Percentiles rank a stretch among this genome's conserved stretches.
Evolutionary conservation across 2,329 filamentous ascomycete species (phyloP).

Genomic region (Leptographium wingfieldii): DNA sequence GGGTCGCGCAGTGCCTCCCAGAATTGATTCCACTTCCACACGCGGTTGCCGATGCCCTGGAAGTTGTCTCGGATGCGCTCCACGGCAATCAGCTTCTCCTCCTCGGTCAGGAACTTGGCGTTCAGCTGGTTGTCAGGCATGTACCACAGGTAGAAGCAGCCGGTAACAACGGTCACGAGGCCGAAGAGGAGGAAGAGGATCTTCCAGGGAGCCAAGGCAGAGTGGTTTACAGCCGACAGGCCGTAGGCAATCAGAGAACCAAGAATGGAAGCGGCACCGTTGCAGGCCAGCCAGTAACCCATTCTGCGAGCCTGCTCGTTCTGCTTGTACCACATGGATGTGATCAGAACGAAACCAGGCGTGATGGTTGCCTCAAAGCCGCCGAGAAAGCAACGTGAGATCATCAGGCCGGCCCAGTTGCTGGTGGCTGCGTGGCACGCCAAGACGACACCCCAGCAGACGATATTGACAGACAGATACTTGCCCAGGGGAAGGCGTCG

Average conservation of each 20-base stretch:
- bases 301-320: conserved; percentile 32
- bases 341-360: conserved; percentile 46
- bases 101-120: conserved; percentile 34
- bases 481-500: conserved; percentile 1
- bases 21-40: conserved; percentile 32
- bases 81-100: conserved; percentile 40
- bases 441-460: conserved; percentile 8
- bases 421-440: conserved; percentile 36
- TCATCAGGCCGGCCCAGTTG: conserved; percentile 34
- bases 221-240: conserved; percentile 39
- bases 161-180: conserved; percentile 45
- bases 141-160: conserved; percentile 41
- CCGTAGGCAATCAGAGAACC: conserved; percentile 19
- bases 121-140: conserved; percentile 45
- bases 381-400: conserved; percentile 42
- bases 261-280: conserved; percentile 4
- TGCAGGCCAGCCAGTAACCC: conserved; percentile 1
- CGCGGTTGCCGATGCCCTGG: conserved; percentile 40
- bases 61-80: conserved; percentile 42
- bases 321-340: conserved; percentile 51
- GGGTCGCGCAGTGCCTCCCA: conserved; percentile 23
- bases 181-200: conserved; percentile 57
- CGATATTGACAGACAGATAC: conserved; percentile 4
- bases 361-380: conserved; percentile 44
- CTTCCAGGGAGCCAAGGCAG: conserved; percentile 38